These are phyloP conservation scores for Dryadomyces quercus-mongolicae DNA, from an alignment of 2,329 filamentous ascomycete genomes.

Conservation along the genomic window DNA sequence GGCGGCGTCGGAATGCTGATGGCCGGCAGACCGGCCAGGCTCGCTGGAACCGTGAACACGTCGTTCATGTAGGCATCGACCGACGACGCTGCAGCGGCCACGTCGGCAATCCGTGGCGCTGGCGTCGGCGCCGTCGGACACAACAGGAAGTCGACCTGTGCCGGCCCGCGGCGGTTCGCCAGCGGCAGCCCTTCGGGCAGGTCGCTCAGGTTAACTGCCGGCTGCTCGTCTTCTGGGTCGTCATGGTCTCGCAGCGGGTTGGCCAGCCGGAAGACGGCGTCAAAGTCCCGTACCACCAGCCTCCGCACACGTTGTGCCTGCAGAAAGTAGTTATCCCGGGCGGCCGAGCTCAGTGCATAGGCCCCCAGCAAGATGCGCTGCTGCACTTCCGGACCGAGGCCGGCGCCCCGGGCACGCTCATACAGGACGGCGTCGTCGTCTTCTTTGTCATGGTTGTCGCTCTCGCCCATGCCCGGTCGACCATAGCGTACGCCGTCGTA, in stretches of 20 bases:
- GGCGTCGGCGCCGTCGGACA: conserved; percentile 69
- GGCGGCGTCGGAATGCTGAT: conserved; percentile 57
- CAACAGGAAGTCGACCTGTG: conserved; percentile 72
- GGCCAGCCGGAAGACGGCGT: conserved; percentile 56
- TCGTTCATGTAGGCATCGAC: conserved; percentile 86
- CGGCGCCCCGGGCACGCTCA: conserved; percentile 57
- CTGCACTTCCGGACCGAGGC: conserved; percentile 76
- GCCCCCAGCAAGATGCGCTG: conserved; percentile 79
- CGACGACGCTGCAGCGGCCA: conserved; percentile 28
- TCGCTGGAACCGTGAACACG: conserved; percentile 90
- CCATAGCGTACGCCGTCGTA: conserved; percentile 97
- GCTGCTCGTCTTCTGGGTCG: not conserved
- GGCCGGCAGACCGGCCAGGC: conserved; percentile 79
- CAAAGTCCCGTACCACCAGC: conserved; percentile 76
- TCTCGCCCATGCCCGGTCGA: conserved; percentile 11
- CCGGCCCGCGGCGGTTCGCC: conserved; percentile 43
- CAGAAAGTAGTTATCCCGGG: conserved; percentile 93
- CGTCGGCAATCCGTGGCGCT: conserved; percentile 24
- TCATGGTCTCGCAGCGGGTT: conserved; percentile 49
- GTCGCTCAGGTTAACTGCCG: conserved; percentile 43
- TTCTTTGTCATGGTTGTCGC: not conserved
- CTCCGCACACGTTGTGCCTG: conserved; percentile 82
- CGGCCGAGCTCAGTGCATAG: conserved; percentile 79
- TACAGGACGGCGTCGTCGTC: conserved; percentile 54
- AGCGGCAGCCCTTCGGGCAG: conserved; percentile 39